A percentile compares a stretch with the other conserved stretches of the same genome.
These are phyloP conservation scores for Silene uniflora DNA, from an alignment of 148 eudicot species.

Conservation along the genomic window DNA sequence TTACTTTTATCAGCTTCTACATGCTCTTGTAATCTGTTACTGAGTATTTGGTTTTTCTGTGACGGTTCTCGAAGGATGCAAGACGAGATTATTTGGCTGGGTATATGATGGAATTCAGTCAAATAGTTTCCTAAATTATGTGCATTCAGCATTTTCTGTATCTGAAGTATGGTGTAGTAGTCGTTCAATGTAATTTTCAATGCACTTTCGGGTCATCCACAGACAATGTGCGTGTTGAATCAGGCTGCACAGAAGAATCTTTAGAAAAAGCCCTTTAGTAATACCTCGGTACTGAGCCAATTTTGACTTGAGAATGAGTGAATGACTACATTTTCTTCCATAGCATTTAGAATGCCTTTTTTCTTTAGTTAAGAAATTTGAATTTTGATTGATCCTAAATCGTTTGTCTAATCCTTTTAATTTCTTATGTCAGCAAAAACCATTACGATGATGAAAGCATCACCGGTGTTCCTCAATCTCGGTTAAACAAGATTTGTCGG, in stretches of 20 bases:
- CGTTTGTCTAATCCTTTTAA: too few relatives aligned
- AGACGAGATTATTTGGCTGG: not conserved
- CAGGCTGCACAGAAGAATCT: not conserved
- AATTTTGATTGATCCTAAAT: not conserved
- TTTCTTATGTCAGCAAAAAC: too few relatives aligned
- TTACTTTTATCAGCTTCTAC: too few relatives aligned
- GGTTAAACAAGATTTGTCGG: too few relatives aligned
- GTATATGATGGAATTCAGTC: not conserved
- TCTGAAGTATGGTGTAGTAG: too few relatives aligned
- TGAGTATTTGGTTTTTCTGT: not conserved
- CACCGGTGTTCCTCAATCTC: too few relatives aligned
- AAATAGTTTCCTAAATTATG: not conserved
- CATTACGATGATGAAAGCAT: too few relatives aligned
- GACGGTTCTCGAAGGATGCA: not conserved
- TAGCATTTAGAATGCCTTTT: not conserved
- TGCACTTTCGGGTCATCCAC: too few relatives aligned
- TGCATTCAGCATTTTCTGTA: not conserved
- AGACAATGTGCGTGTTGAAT: too few relatives aligned
- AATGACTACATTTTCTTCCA: not conserved
- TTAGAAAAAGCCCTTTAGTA: not conserved
- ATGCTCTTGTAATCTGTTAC: not conserved
- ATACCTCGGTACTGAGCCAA: not conserved
- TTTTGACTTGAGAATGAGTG: not conserved
- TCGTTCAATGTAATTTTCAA: too few relatives aligned
- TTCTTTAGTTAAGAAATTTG: not conserved